Evolutionary conservation across 2,329 filamentous ascomycete genomes (phyloP).

Genomic region (Amphichorda felina): DNA sequence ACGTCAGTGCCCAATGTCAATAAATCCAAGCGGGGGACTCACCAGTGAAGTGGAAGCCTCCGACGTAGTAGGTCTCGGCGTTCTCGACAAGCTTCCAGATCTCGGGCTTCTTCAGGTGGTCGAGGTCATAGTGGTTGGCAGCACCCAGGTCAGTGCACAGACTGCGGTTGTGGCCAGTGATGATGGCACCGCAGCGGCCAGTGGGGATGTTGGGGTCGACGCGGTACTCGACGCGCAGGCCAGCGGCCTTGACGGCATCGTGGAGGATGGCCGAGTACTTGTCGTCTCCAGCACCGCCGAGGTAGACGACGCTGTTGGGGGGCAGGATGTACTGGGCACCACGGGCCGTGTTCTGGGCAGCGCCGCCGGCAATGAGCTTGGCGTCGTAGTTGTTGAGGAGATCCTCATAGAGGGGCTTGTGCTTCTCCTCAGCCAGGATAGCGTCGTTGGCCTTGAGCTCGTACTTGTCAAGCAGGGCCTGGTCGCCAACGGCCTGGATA

Average conservation of each 20-base stretch:
- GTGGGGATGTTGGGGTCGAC: conserved; percentile 77
- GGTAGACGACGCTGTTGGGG: conserved; percentile 79
- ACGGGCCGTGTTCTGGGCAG: conserved; percentile 93
- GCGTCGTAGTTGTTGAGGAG: conserved; percentile 85
- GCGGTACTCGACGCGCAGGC: conserved; percentile 89
- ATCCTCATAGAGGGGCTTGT: conserved; percentile 84
- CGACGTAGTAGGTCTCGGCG: conserved; percentile 83
- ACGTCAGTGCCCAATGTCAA: background rate
- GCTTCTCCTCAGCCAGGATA: conserved; percentile 89
- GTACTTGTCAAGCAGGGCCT: conserved; percentile 84
- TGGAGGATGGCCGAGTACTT: conserved; percentile 86
- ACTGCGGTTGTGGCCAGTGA: conserved; percentile 91
- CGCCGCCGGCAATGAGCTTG: conserved; percentile 90
- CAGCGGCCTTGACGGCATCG: conserved; percentile 76
- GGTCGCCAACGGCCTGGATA: conserved; percentile 76
- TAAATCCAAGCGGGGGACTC: conserved; percentile 5
- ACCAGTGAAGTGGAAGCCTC: conserved; percentile 89
- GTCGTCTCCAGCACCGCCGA: conserved; percentile 90
- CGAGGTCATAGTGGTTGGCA: conserved; percentile 92
- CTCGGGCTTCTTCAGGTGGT: conserved; percentile 81
- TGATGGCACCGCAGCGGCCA: conserved; percentile 89
- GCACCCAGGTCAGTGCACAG: conserved; percentile 93
- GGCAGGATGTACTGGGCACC: conserved; percentile 94
- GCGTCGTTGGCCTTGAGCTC: conserved; percentile 91
- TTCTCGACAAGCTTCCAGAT: conserved; percentile 89